Evolutionary conservation across 2,329 filamentous ascomycete species (phyloP).

Genomic region (Penicillium corylophilum): DNA sequence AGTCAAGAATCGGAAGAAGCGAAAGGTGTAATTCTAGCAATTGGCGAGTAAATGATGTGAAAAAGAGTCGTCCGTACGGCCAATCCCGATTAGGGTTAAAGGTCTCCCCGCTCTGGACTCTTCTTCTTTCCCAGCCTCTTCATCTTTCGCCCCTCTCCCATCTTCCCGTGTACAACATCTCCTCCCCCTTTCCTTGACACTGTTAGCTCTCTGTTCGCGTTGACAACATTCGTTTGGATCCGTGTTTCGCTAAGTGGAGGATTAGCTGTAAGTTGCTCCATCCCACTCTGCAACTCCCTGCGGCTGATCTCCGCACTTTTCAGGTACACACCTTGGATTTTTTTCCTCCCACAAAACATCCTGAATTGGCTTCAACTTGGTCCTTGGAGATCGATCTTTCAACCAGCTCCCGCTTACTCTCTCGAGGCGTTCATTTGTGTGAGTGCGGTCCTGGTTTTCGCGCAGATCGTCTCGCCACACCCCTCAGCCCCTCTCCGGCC

Average conservation of each 20-base stretch:
- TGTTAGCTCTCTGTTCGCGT: conserved; percentile 17
- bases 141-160: conserved; percentile 23
- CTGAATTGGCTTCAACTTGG: conserved; percentile 18
- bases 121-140: conserved; percentile 8
- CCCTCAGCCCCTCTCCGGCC: conserved; percentile 36
- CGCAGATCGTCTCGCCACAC: conserved; percentile 30
- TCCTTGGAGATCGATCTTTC: not conserved
- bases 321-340: conserved; percentile 23
- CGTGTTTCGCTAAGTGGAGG: conserved; percentile 20
- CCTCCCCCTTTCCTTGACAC: conserved; percentile 21
- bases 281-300: conserved; percentile 28
- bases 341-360: conserved; percentile 9
- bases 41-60: not conserved
- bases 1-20: not conserved
- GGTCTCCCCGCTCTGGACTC: conserved; percentile 22
- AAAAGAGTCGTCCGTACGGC: conserved; percentile 15
- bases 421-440: conserved; percentile 41
- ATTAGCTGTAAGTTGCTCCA: conserved; percentile 24
- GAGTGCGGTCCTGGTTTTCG: conserved; percentile 30
- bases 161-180: conserved; percentile 25
- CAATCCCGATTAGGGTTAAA: conserved; percentile 20
- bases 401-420: not conserved
- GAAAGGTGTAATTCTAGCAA: not conserved
- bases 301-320: conserved; percentile 37
- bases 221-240: conserved; percentile 28